These are phyloP conservation scores for Musa balbisiana DNA, from an alignment of 202 grass and related monocot species.

Conservation along the genomic window DNA sequence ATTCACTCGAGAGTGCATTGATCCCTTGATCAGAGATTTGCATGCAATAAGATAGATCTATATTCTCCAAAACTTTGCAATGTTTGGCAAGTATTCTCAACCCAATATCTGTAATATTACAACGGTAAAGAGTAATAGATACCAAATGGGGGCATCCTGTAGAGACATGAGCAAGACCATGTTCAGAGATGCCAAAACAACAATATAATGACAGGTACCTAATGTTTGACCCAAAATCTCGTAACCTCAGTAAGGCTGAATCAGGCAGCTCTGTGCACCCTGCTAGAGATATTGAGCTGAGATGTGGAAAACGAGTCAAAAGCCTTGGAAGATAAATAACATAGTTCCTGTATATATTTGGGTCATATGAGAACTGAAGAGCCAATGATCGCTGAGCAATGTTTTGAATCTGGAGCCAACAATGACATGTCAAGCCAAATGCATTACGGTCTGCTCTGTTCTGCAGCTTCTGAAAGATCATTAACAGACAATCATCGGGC, in stretches of 20 bases:
- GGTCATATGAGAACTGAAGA: slow-evolving; percentile 55
- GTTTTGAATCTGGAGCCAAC: slow-evolving; percentile 77
- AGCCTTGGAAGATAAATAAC: slow-evolving; percentile 53
- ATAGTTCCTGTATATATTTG: slow-evolving; percentile 46
- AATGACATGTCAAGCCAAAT: slow-evolving; percentile 78
- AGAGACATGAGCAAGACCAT: slow-evolving; percentile 40
- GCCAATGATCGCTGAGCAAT: slow-evolving; percentile 49
- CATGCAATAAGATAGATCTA: slow-evolving; percentile 52
- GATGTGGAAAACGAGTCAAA: slow-evolving; percentile 48
- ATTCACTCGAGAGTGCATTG: slow-evolving; percentile 40
- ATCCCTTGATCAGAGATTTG: slow-evolving; percentile 64
- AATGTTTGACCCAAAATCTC: slow-evolving; percentile 42
- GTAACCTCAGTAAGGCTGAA: slow-evolving; percentile 34
- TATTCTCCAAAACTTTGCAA: slow-evolving; percentile 56
- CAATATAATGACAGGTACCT: slow-evolving; percentile 74
- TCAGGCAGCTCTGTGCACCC: slow-evolving; percentile 59
- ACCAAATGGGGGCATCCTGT: slow-evolving; percentile 69
- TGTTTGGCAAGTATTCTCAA: slow-evolving; percentile 55
- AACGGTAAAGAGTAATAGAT: slow-evolving; percentile 59
- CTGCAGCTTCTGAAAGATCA: slow-evolving; percentile 57
- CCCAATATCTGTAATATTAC: slow-evolving; percentile 65
- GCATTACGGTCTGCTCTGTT: slow-evolving; percentile 47
- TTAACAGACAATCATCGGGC: slow-evolving; percentile 74
- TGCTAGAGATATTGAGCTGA: slow-evolving; percentile 51
- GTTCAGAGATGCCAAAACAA: slow-evolving; percentile 68